A percentile compares a stretch with the other conserved stretches of the same genome.
Evolutionary conservation across 2,329 filamentous ascomycete genomes (phyloP).

Genomic region (Spiromastix sp.): DNA sequence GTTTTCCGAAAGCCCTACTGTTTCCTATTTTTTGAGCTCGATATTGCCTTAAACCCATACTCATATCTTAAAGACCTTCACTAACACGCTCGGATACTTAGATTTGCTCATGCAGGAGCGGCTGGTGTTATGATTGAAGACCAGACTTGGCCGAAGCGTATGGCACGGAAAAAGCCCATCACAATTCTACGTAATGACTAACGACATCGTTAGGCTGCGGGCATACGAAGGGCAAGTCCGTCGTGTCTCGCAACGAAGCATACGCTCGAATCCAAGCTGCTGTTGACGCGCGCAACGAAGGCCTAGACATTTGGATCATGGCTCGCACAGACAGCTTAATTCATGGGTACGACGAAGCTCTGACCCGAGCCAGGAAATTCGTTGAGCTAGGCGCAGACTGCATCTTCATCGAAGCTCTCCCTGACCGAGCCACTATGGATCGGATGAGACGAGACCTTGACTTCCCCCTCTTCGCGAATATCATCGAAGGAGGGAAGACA

Average conservation of each 20-base stretch:
- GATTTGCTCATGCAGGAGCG: slow-evolving; percentile 27
- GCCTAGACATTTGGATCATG: slow-evolving; percentile 37
- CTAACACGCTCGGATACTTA: not conserved
- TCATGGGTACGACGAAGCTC: slow-evolving; percentile 36
- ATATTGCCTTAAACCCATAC: no score
- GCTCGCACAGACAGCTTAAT: slow-evolving; percentile 36
- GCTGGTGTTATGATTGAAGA: slow-evolving; percentile 37
- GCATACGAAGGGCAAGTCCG: slow-evolving; percentile 38
- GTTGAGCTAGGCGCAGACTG: slow-evolving; percentile 36
- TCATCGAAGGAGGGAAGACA: slow-evolving; percentile 34
- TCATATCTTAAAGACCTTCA: not conserved
- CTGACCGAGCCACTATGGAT: slow-evolving; percentile 34
- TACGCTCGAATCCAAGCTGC: slow-evolving; percentile 39
- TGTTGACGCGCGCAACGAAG: slow-evolving; percentile 36
- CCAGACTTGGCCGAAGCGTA: slow-evolving; percentile 41
- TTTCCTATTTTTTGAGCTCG: no score
- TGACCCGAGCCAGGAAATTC: slow-evolving; percentile 32
- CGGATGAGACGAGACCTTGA: slow-evolving; percentile 27
- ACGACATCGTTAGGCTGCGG: slow-evolving; percentile 29
- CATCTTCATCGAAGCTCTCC: slow-evolving; percentile 37
- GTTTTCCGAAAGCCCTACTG: no score
- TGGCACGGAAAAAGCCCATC: no score
- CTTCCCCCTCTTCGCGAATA: slow-evolving; percentile 35
- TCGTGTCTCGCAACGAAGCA: slow-evolving; percentile 36
- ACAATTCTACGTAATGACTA: not conserved